Base-by-base conservation (phyloP, 345 rosid genomes). In the Boechera divaricarpa region DNA sequence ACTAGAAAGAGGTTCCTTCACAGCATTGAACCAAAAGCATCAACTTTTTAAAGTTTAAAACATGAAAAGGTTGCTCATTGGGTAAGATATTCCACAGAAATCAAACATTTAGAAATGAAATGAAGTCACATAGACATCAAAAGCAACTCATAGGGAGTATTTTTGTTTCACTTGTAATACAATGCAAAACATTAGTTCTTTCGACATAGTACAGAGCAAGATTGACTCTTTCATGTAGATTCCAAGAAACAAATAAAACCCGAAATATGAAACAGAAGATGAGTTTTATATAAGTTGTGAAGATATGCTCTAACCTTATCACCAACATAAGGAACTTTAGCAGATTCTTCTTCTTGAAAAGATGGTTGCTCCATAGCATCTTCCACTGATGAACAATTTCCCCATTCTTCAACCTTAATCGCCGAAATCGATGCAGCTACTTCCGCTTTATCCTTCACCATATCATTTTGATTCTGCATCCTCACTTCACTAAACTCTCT, bases 1-100 rank as follows among this genome's bases (percentile, higher is more conserved):
- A 33, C 87, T 86, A 42, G 96, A 89, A 28, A 92, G 85, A 45
- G 98, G 92, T 79, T 95, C 98, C 99, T 94, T 84, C 82, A 79
- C 56, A 75, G 11, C 18, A 77, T 58, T 60, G 67, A 33, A 47
- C 54, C 73, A 71, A 72, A 60, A 66, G 4, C 51, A 62, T 62
- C 28, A 32, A 59, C 29, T 31, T 39, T 6, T 3, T 7, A 45
- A 69, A 32, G 21, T 7, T 11, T 0, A 29, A 52, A 32, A 13
- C 55, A 44, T 0, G 59, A 56, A 66, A 21, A 62, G 55, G 10
- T 73, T 42, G 5, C 18, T 63, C 35, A 52, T 13, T 69, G 11
- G 10, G 12, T 21, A 35, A 28, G 36, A 60, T 51, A 0, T 13
- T 49, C 16, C 21, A 45, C 26, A 41, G 13, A 42, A 66, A 57